Evolutionary conservation across 495 filamentous ascomycete species (phyloP).

Genomic region (Pseudomonodictys pantanalensis): DNA sequence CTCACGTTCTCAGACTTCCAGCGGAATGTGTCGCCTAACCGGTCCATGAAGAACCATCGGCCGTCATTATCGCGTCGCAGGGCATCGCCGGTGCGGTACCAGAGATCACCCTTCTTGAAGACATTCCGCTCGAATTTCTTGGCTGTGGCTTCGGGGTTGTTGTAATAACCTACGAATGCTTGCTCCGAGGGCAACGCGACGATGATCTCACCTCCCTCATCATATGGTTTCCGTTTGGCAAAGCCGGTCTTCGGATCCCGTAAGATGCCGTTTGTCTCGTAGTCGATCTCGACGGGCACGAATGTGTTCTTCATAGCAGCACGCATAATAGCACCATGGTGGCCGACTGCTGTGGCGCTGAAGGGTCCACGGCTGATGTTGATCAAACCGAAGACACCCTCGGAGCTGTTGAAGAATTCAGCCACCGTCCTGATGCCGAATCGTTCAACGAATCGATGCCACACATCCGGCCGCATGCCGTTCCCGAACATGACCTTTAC

Average conservation of each 20-base stretch:
- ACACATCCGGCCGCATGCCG: slow-evolving; percentile 74
- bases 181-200: slow-evolving; percentile 59
- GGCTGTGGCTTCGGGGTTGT: slow-evolving; percentile 60
- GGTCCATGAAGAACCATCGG: slow-evolving; percentile 74
- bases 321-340: slow-evolving; percentile 63
- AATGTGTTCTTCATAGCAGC: slow-evolving; percentile 50
- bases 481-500: slow-evolving; percentile 72
- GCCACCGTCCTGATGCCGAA: slow-evolving; percentile 38
- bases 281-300: slow-evolving; percentile 67
- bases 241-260: slow-evolving; percentile 66
- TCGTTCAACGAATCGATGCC: slow-evolving; percentile 61
- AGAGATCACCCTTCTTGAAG: slow-evolving; percentile 71
- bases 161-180: slow-evolving; percentile 67
- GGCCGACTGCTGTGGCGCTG: slow-evolving; percentile 62
- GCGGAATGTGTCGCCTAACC: slow-evolving; percentile 74
- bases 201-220: slow-evolving; percentile 71
- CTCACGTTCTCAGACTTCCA: slow-evolving; percentile 86
- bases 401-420: slow-evolving; percentile 46
- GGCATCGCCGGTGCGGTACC: slow-evolving; percentile 73
- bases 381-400: slow-evolving; percentile 38
- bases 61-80: slow-evolving; percentile 63
- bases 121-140: slow-evolving; percentile 71
- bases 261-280: slow-evolving; percentile 60
- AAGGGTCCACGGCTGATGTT: slow-evolving; percentile 51
- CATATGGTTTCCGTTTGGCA: slow-evolving; percentile 59